phyloP scores from a whole-genome alignment of 2,329 filamentous ascomycete species.

The Botrytis medusae region DNA sequence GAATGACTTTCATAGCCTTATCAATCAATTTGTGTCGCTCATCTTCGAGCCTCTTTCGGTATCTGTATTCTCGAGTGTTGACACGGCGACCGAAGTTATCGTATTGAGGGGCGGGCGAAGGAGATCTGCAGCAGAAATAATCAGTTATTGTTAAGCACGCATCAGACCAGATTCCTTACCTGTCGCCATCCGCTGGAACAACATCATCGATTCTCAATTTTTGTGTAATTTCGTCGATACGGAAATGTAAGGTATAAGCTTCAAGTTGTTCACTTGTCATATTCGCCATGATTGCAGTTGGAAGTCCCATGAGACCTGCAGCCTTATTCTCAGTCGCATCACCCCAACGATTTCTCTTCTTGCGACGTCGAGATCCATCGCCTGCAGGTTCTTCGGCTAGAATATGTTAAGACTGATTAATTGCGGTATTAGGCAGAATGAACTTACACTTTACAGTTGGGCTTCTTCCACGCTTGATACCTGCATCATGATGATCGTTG shows the following conservation, averaged over 20 bases:
- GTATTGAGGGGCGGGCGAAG: slow-evolving; percentile 93
- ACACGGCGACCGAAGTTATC: slow-evolving; percentile 99
- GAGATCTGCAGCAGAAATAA: slow-evolving; percentile 63
- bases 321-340: slow-evolving; percentile 98
- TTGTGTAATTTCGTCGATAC: slow-evolving; percentile 98
- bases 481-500: slow-evolving; percentile 35
- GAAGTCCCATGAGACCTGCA: slow-evolving; percentile 93
- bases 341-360: slow-evolving; percentile 99
- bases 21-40: slow-evolving; percentile 98
- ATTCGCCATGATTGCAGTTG: slow-evolving; percentile 92
- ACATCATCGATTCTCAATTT: slow-evolving; percentile 99
- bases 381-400: slow-evolving; percentile 37
- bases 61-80: slow-evolving; percentile 97
- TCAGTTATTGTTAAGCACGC: slow-evolving; percentile 2
- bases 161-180: slow-evolving; percentile 58
- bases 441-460: slow-evolving; percentile 69
- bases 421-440: neutral
- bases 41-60: slow-evolving; percentile 96
- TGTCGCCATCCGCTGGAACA: slow-evolving; percentile 91
- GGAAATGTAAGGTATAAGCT: slow-evolving; percentile 91
- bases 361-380: slow-evolving; percentile 84
- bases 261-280: slow-evolving; percentile 99
- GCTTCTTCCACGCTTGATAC: slow-evolving; percentile 85
- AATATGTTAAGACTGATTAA: slow-evolving; percentile 25
- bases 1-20: slow-evolving; percentile 99